phyloP scores from a whole-genome alignment of 345 rosid genomes.

The Triadica sebifera region DNA sequence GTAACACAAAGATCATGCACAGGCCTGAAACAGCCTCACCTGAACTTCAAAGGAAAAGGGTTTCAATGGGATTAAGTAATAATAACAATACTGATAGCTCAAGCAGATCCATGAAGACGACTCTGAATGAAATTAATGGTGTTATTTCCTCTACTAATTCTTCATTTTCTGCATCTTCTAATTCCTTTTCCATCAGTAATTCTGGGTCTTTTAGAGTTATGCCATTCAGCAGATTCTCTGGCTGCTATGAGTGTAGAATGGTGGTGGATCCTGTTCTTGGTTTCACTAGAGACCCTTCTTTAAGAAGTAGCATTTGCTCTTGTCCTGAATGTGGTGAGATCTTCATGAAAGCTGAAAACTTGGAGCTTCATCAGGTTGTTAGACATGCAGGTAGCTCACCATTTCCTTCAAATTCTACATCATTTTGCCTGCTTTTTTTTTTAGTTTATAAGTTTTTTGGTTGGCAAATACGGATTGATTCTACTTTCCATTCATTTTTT shows the following conservation, averaged over 20 bases:
- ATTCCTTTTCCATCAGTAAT: slow-evolving; percentile 23
- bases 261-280: slow-evolving; percentile 76
- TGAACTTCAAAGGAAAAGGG: slow-evolving; percentile 46
- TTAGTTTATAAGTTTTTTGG: background rate
- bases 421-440: background rate
- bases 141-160: slow-evolving; percentile 39
- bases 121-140: slow-evolving; percentile 42
- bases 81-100: slow-evolving; percentile 15
- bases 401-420: background rate
- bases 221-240: slow-evolving; percentile 67
- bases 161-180: slow-evolving; percentile 43
- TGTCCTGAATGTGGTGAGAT: slow-evolving; percentile 74
- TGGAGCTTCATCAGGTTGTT: slow-evolving; percentile 72
- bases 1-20: slow-evolving; percentile 65
- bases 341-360: slow-evolving; percentile 55
- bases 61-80: slow-evolving; percentile 21
- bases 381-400: slow-evolving; percentile 60
- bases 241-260: slow-evolving; percentile 78
- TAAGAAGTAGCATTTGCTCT: slow-evolving; percentile 50
- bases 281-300: slow-evolving; percentile 50
- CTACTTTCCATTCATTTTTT: background rate
- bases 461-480: background rate
- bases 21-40: slow-evolving; percentile 45
- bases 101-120: slow-evolving; percentile 44
- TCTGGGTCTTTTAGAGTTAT: slow-evolving; percentile 49